Percentiles rank a stretch among this genome's conserved stretches.
These are phyloP conservation scores for Exophiala spinifera DNA, from an alignment of 2,329 filamentous ascomycete species.

Conservation along the genomic window DNA sequence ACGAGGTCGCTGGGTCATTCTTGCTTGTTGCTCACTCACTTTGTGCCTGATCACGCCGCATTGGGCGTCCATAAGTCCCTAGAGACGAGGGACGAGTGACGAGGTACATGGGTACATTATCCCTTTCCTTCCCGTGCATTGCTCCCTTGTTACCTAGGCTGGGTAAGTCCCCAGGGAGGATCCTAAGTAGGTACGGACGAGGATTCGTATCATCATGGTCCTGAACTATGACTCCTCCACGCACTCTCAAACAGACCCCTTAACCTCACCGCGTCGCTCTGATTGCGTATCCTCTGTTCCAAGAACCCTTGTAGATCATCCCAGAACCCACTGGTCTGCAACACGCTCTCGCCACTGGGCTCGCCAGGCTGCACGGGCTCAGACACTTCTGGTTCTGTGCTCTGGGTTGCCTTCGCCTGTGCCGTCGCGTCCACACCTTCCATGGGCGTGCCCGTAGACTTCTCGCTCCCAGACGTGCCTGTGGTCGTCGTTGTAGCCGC, in stretches of 20 bases:
- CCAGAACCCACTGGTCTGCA: constrained; percentile 80
- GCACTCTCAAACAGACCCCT: constrained; percentile 66
- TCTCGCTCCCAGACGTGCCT: constrained; percentile 39
- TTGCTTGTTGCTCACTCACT: too few species aligned
- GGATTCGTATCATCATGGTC: constrained; percentile 10
- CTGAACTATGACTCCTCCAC: constrained; percentile 51
- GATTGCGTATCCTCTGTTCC: constrained; percentile 72
- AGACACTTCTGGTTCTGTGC: constrained; percentile 13
- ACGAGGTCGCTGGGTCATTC: too few species aligned
- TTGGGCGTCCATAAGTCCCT: too few species aligned
- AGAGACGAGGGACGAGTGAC: too few species aligned
- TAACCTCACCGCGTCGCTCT: constrained; percentile 61
- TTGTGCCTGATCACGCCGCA: too few species aligned
- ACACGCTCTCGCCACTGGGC: constrained; percentile 27
- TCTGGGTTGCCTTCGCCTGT: constrained; percentile 11
- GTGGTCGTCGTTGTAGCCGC: constrained; percentile 21
- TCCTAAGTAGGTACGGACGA: too few species aligned
- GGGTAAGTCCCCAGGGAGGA: too few species aligned
- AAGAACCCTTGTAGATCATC: constrained; percentile 77
- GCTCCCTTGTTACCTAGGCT: too few species aligned
- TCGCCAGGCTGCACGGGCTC: constrained; percentile 25
- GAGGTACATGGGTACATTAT: too few species aligned
- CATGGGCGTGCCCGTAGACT: constrained; percentile 35
- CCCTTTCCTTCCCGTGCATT: too few species aligned
- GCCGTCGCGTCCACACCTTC: constrained; percentile 31